Conservation (phyloP, 164 flowering plant genomes). For the Umbilicus rupestris region DNA sequence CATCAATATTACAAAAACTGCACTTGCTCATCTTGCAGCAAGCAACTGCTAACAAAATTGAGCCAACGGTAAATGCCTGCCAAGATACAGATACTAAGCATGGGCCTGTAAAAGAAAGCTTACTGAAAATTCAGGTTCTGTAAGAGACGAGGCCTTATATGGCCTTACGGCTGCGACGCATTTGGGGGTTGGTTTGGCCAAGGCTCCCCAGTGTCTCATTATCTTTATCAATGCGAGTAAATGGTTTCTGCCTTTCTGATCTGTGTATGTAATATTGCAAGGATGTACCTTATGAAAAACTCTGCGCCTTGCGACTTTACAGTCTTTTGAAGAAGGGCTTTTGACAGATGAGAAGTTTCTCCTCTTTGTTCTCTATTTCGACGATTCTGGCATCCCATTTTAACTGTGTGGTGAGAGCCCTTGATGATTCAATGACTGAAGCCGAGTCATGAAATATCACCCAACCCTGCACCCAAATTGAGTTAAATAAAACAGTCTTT, state of each 20-base stretch:
- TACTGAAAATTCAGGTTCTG: constrained; percentile 8
- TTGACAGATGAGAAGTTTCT: constrained; percentile 86
- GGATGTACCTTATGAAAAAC: constrained; percentile 24
- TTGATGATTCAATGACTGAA: constrained; percentile 49
- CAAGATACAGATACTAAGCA: background rate
- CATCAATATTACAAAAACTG: too few relatives aligned
- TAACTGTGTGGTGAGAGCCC: constrained; percentile 53
- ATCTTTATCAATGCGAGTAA: background rate
- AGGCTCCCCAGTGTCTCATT: constrained; percentile 14
- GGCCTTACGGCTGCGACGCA: constrained; percentile 72
- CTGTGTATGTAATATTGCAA: constrained; percentile 17
- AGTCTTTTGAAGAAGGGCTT: constrained; percentile 80
- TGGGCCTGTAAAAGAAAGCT: constrained; percentile 2
- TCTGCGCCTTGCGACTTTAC: constrained; percentile 14
- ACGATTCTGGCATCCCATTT: constrained; percentile 96
- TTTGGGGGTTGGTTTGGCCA: constrained; percentile 17
- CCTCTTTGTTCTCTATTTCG: constrained; percentile 68
- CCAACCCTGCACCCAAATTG: constrained; percentile 69
- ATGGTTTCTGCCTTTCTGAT: constrained; percentile 2
- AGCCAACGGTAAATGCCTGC: too few relatives aligned
- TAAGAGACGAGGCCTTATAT: constrained; percentile 53
- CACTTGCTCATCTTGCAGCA: too few relatives aligned
- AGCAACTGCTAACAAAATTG: too few relatives aligned
- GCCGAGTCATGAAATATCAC: constrained; percentile 61
- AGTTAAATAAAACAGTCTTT: background rate